phyloP scores from a whole-genome alignment of 192 early-diverging fungal genomes.

The Phlyctochytrium planicorne region DNA sequence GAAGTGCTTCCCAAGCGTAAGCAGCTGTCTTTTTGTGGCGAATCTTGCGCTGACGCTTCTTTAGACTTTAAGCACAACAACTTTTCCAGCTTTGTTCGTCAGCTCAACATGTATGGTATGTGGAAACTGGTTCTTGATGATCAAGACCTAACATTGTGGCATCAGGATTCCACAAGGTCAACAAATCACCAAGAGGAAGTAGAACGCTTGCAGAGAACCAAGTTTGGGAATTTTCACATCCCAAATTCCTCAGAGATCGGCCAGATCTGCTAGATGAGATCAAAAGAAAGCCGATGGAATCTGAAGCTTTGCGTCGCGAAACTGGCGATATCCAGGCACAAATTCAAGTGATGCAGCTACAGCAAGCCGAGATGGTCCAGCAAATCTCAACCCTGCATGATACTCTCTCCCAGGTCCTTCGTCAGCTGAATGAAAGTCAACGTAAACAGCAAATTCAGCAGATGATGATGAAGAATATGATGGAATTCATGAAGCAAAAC shows the following conservation, averaged over 20 bases:
- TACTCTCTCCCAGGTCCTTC: slow-evolving; percentile 66
- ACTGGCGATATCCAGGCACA: slow-evolving; percentile 74
- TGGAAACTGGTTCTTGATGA: slow-evolving; percentile 58
- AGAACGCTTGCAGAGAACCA: slow-evolving; percentile 85
- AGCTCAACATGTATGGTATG: slow-evolving; percentile 46
- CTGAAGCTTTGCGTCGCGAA: slow-evolving; percentile 70
- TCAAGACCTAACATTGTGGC: not conserved
- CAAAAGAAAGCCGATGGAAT: slow-evolving; percentile 88
- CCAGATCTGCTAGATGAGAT: slow-evolving; percentile 85
- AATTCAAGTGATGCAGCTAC: slow-evolving; percentile 73
- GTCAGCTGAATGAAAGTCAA: slow-evolving; percentile 72
- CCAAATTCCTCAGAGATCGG: slow-evolving; percentile 35
- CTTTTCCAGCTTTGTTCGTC: slow-evolving; percentile 84
- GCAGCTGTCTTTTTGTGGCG: no score
- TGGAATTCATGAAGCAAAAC: slow-evolving; percentile 51
- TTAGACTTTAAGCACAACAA: slow-evolving; percentile 89
- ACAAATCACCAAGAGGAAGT: slow-evolving; percentile 83
- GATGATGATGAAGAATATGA: slow-evolving; percentile 63
- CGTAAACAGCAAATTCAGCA: slow-evolving; percentile 70
- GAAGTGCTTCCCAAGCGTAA: slow-evolving; percentile 82
- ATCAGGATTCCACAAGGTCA: slow-evolving; percentile 83
- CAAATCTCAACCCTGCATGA: slow-evolving; percentile 73
- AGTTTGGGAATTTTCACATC: slow-evolving; percentile 59
- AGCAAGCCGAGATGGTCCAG: slow-evolving; percentile 72
- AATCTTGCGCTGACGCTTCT: no score